These are phyloP conservation scores for Alternaria rosae DNA, from an alignment of 2,329 filamentous ascomycete species.

Conservation along the genomic window DNA sequence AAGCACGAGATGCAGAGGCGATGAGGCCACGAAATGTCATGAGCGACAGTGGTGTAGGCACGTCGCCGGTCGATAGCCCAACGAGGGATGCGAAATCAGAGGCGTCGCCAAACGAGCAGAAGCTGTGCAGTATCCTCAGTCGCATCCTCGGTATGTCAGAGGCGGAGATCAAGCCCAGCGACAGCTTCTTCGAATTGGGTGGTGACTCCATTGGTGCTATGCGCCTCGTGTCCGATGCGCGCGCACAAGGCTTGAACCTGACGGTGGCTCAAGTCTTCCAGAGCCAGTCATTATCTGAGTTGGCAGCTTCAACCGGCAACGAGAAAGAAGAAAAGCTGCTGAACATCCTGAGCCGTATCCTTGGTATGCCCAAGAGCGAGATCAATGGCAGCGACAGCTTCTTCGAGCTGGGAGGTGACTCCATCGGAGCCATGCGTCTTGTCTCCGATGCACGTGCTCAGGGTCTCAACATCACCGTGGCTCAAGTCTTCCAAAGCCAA, in stretches of 20 bases:
- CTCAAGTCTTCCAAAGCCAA: conserved; percentile 55
- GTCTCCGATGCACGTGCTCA: conserved; percentile 50
- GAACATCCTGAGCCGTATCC: conserved; percentile 36
- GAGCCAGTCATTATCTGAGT: conserved; percentile 56
- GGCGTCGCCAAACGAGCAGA: conserved; percentile 33
- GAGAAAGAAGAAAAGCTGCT: conserved; percentile 42
- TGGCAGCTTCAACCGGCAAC: conserved; percentile 58
- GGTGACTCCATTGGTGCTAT: conserved; percentile 58
- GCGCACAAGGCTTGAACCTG: conserved; percentile 45
- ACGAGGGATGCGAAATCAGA: conserved; percentile 4
- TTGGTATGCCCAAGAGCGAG: conserved; percentile 37
- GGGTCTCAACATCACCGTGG: conserved; percentile 52
- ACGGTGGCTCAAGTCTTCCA: conserved; percentile 56
- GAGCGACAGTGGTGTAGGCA: conserved; percentile 30
- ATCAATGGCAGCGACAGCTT: conserved; percentile 54
- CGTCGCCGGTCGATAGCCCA: conserved; percentile 17
- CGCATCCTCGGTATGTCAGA: conserved; percentile 39
- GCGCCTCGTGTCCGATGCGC: conserved; percentile 52
- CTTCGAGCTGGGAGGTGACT: conserved; percentile 58
- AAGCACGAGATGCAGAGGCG: conserved; percentile 35
- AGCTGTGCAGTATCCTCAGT: conserved; percentile 32
- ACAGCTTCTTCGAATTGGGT: conserved; percentile 57
- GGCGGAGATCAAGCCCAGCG: conserved; percentile 46
- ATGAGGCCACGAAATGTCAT: conserved; percentile 33
- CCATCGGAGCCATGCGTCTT: conserved; percentile 56